Conservation (phyloP, 1,284 basidiomycete species). For the Trichosporon coremiiforme region DNA sequence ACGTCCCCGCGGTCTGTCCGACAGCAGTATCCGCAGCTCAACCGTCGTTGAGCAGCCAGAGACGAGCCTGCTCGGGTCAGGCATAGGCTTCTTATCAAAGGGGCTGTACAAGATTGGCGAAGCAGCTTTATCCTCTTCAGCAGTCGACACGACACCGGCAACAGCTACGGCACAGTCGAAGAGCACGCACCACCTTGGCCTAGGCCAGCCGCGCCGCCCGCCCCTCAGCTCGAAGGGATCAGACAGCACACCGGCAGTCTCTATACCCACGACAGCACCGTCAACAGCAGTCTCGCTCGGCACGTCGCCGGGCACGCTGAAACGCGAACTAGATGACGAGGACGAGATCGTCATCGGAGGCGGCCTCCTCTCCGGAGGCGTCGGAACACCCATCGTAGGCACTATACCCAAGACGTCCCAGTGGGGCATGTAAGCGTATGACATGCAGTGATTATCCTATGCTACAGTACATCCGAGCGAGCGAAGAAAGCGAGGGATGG, state of each 20-base stretch:
- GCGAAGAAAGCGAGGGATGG: not conserved
- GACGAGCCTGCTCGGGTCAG: not conserved
- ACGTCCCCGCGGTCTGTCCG: conserved; percentile 76
- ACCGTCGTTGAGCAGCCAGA: conserved; percentile 58
- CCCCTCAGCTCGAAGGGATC: not conserved
- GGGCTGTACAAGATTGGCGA: conserved; percentile 10
- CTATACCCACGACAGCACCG: not conserved
- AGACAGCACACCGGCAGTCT: not conserved
- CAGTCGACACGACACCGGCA: not conserved
- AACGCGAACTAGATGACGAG: not conserved
- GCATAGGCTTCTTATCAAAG: not conserved
- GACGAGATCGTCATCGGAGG: not conserved
- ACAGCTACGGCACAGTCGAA: not conserved
- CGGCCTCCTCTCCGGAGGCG: not conserved
- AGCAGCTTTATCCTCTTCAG: not conserved
- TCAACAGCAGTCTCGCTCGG: not conserved
- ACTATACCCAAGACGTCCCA: not conserved
- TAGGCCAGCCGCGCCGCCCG: conserved; percentile 4
- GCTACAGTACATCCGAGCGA: not conserved
- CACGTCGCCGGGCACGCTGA: not conserved
- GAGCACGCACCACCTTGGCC: not conserved
- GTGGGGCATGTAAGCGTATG: conserved; percentile 12
- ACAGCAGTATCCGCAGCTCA: conserved; percentile 84
- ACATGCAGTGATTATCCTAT: not conserved
- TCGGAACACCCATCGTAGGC: not conserved